Percentiles rank a stretch among this genome's conserved stretches.
phyloP scores from a whole-genome alignment of 495 filamentous ascomycete genomes.

The Bryoglossum gracile region DNA sequence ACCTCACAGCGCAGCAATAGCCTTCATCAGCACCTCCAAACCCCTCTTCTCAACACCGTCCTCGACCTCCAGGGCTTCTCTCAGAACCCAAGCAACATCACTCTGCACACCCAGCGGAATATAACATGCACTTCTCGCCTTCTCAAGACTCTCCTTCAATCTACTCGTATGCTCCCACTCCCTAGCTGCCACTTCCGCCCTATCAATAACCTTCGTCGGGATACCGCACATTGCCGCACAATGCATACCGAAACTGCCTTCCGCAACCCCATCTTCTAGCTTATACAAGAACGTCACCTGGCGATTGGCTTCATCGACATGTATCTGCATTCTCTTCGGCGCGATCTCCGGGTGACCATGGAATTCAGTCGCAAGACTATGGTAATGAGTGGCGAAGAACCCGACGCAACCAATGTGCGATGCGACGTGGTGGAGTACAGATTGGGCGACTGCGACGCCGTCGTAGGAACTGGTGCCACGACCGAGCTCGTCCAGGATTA shows the following conservation, averaged over 20 bases:
- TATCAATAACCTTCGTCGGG: constrained; percentile 68
- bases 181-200: constrained; percentile 82
- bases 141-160: constrained; percentile 80
- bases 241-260: constrained; percentile 98
- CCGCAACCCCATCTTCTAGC: constrained; percentile 88
- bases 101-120: constrained; percentile 85
- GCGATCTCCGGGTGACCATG: constrained; percentile 78
- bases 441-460: constrained; percentile 92
- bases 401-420: constrained; percentile 88
- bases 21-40: constrained; percentile 64
- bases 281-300: constrained; percentile 93
- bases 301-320: constrained; percentile 78
- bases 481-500: constrained; percentile 96
- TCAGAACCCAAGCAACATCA: constrained; percentile 79
- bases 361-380: constrained; percentile 87
- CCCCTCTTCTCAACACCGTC: constrained; percentile 37
- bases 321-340: constrained; percentile 84
- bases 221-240: constrained; percentile 99
- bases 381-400: constrained; percentile 98
- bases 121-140: constrained; percentile 64
- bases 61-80: constrained; percentile 37
- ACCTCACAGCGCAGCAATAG: constrained; percentile 60
- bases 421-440: constrained; percentile 90
- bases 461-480: constrained; percentile 93
- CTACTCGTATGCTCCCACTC: constrained; percentile 94